Evolutionary conservation across 352 stramenopile genomes (phyloP).

Genomic region (Halophytophthora batemanensis): DNA sequence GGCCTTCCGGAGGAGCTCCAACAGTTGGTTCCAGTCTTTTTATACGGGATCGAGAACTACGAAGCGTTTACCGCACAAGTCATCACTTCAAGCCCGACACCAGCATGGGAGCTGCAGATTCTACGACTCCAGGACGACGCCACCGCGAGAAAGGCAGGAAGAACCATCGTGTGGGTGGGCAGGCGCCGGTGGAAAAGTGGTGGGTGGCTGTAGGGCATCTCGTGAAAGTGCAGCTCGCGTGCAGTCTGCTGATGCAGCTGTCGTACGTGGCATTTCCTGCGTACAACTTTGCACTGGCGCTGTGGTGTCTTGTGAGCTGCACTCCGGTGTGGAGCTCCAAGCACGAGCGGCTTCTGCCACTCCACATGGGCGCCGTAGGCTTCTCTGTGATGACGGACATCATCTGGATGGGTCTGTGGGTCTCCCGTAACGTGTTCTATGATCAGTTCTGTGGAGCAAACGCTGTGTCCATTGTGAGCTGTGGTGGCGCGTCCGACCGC

Average conservation of each 20-base stretch:
- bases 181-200: slow-evolving; percentile 30
- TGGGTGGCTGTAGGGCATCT: slow-evolving; percentile 39
- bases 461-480: slow-evolving; percentile 63
- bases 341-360: slow-evolving; percentile 39
- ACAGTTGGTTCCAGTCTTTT: no score
- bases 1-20: no score
- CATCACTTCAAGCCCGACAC: no score
- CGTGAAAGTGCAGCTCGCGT: slow-evolving; percentile 48
- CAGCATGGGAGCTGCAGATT: no score
- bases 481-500: slow-evolving; percentile 51
- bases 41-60: no score
- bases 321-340: slow-evolving; percentile 46
- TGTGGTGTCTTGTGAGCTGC: slow-evolving; percentile 65
- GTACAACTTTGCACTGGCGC: slow-evolving; percentile 75
- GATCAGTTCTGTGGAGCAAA: slow-evolving; percentile 64
- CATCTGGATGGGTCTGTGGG: slow-evolving; percentile 77
- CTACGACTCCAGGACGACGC: not conserved
- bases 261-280: slow-evolving; percentile 79
- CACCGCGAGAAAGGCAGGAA: slow-evolving; percentile 3
- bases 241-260: slow-evolving; percentile 69
- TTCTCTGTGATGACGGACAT: slow-evolving; percentile 67
- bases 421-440: slow-evolving; percentile 70
- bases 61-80: no score
- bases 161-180: not conserved
- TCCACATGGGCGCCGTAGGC: slow-evolving; percentile 49